Evolutionary conservation across 1,284 basidiomycete genomes (phyloP), one percentile per base, ranked within the genome.

Genomic region (Pascua sp.): DNA sequence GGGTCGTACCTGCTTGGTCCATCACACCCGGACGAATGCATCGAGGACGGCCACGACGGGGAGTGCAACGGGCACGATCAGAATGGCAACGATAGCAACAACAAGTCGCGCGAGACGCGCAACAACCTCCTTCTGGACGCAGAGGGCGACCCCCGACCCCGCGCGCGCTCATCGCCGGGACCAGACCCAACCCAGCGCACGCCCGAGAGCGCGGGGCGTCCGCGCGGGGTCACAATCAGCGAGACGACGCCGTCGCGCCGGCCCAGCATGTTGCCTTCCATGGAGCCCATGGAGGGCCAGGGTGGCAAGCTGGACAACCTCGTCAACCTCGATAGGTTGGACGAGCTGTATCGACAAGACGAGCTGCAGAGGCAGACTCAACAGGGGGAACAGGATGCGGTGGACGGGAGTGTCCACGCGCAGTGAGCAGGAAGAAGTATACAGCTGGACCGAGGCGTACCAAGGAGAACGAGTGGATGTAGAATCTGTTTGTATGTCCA

Each of bases 121-220:
- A 32, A 32, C 24, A 32, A 32, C 24, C 24, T 32, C 24, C 4
- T 32, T 32, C 4, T 32, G 24, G 24, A 32, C 24, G 24, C 24
- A 32, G 24, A 53, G 10, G 13, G 36, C 13, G 53, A 56, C 17
- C 37, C 49, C 36, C 56, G 60, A 0, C 56, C 50, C 11, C 49
- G 60, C 7, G 51, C 60, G 1, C 51, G 44, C 32, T 47, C 43
- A 16, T 61, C 60, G 11, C 60, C 60, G 0, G 60, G 60, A 1
- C 60, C 60, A 1, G 60, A 56, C 32, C 59, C 51, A 7, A 37
- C 41, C 17, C 42, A 53, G 39, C 44, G 16, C 24, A 37, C 16
- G 4, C 40, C 24, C 24, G 24, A 32, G 24, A 32, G 40, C 18
- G n/a, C 47, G 3, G 32, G 18, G 15, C 56, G 47, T 8, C 38